These are phyloP conservation scores for Hypoxylon sp. DNA, from an alignment of 2,329 filamentous ascomycete species.

Conservation along the genomic window DNA sequence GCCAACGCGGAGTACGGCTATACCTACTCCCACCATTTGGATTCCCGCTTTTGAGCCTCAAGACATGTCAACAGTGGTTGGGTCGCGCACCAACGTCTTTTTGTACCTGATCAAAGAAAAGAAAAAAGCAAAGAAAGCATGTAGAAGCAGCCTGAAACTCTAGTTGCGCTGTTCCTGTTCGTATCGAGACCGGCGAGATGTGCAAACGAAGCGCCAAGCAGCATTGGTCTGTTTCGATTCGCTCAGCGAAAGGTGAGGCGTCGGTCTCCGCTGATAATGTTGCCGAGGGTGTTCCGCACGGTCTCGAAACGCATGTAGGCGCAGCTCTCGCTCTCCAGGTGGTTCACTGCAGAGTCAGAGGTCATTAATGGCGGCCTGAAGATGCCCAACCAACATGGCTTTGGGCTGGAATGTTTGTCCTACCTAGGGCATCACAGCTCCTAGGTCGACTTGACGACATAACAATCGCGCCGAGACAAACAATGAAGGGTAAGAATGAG, in stretches of 20 bases:
- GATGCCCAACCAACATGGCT: background rate
- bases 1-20: background rate
- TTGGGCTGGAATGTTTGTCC: background rate
- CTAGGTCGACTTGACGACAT: background rate
- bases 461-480: background rate
- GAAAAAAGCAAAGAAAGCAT: background rate
- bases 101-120: background rate
- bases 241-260: slow-evolving; percentile 29
- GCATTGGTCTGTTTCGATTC: background rate
- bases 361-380: slow-evolving; percentile 5
- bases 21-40: background rate
- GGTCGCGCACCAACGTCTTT: background rate
- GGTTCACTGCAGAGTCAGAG: slow-evolving; percentile 53
- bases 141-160: background rate
- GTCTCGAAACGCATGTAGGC: slow-evolving; percentile 56
- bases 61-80: background rate
- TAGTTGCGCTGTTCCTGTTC: background rate
- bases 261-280: slow-evolving; percentile 32
- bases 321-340: slow-evolving; percentile 63
- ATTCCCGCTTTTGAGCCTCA: slow-evolving; percentile 1
- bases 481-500: background rate
- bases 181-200: background rate
- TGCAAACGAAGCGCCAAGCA: background rate
- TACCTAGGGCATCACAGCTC: background rate
- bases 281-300: slow-evolving; percentile 26